Conservation (phyloP, 2,329 filamentous ascomycete genomes). For the Fusarium temperatum region DNA sequence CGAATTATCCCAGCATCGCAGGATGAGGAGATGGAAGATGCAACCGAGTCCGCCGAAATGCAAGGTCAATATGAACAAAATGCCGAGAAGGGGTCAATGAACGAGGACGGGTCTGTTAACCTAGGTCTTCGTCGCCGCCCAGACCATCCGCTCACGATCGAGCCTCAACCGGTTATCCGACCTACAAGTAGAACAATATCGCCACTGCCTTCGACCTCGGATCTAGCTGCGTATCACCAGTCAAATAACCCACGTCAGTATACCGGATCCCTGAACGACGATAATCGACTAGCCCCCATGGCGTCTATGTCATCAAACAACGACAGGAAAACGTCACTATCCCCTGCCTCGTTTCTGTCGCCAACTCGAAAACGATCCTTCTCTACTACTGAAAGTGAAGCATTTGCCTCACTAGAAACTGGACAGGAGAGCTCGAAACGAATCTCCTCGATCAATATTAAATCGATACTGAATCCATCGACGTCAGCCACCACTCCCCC, state of each 20-base stretch:
- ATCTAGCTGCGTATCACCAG: slow-evolving; percentile 63
- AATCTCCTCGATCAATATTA: slow-evolving; percentile 80
- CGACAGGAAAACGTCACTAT: slow-evolving; percentile 66
- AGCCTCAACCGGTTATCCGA: slow-evolving; percentile 56
- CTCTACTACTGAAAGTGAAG: slow-evolving; percentile 66
- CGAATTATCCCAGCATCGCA: slow-evolving; percentile 84
- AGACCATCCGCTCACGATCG: slow-evolving; percentile 56
- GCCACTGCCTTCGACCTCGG: slow-evolving; percentile 53
- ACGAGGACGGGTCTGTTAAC: slow-evolving; percentile 72
- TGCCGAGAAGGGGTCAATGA: slow-evolving; percentile 64
- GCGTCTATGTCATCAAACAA: slow-evolving; percentile 55
- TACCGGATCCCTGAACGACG: slow-evolving; percentile 58
- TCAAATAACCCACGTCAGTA: slow-evolving; percentile 51
- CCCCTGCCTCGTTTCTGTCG: slow-evolving; percentile 68
- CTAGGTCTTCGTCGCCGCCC: slow-evolving; percentile 64
- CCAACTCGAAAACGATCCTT: slow-evolving; percentile 74
- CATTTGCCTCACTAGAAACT: slow-evolving; percentile 47
- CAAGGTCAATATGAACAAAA: slow-evolving; percentile 49
- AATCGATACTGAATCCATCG: slow-evolving; percentile 75
- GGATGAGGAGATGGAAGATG: slow-evolving; percentile 60
- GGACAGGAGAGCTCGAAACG: slow-evolving; percentile 65
- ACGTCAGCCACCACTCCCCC: slow-evolving; percentile 38
- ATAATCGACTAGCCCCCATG: slow-evolving; percentile 67
- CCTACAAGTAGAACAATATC: slow-evolving; percentile 56
- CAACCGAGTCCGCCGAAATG: slow-evolving; percentile 54